Conservation (phyloP, 257 asterid genomes). For the Oldenlandia corymbosa region DNA sequence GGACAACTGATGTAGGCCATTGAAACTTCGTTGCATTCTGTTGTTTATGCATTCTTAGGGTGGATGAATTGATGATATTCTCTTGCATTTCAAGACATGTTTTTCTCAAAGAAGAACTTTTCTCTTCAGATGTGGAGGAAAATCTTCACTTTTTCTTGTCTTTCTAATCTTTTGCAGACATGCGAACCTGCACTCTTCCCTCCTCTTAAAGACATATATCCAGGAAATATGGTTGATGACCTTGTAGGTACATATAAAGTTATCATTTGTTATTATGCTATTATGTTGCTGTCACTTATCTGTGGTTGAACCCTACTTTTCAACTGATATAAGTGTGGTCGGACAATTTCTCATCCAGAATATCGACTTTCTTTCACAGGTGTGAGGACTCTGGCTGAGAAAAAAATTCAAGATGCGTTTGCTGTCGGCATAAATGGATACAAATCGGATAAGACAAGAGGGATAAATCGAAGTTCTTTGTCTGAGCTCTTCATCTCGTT, state of each 20-base stretch:
- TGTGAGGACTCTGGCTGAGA: constrained; percentile 74
- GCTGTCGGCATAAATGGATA: constrained; percentile 51
- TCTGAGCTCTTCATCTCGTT: constrained; percentile 77
- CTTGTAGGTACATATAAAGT: constrained; percentile 54
- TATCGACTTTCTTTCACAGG: constrained; percentile 48
- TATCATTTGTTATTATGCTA: background rate
- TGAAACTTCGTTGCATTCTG: background rate
- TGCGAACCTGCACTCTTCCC: constrained; percentile 77
- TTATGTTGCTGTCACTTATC: background rate
- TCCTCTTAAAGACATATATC: constrained; percentile 82
- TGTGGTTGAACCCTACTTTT: background rate
- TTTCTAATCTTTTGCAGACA: constrained; percentile 56
- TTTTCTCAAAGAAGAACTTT: background rate
- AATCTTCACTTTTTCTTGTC: constrained; percentile 11
- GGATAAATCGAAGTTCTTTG: constrained; percentile 54
- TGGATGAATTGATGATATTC: background rate
- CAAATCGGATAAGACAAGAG: constrained; percentile 47
- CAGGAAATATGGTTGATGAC: constrained; percentile 71
- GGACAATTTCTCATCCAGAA: background rate
- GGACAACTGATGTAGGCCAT: constrained; percentile 4
- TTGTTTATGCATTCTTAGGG: background rate
- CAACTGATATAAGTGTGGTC: background rate
- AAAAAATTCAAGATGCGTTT: constrained; percentile 59
- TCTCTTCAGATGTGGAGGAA: background rate
- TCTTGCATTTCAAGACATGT: background rate